Evolutionary conservation across 805 yeast genomes (phyloP).

Genomic region (Cyberlindnera mycetangii): DNA sequence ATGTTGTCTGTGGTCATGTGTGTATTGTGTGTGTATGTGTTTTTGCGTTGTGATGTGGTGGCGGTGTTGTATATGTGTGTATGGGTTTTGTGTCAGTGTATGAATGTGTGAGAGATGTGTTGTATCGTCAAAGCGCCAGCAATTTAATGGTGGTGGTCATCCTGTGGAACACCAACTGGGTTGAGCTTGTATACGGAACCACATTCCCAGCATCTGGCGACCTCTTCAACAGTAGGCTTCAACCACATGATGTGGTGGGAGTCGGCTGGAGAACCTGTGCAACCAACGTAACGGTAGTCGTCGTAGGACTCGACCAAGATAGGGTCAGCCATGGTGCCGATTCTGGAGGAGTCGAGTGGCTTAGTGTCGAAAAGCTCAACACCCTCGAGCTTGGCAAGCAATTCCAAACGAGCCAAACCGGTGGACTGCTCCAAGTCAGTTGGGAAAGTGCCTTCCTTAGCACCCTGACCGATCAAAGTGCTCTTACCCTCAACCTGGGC

Average conservation of each 20-base stretch:
- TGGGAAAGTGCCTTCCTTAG: slow-evolving; percentile 80
- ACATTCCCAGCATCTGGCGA: slow-evolving; percentile 98
- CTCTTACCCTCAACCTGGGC: slow-evolving; percentile 77
- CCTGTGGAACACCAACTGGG: slow-evolving; percentile 78
- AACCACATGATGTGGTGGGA: slow-evolving; percentile 92
- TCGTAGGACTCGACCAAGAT: slow-evolving; percentile 86
- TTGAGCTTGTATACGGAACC: slow-evolving; percentile 91
- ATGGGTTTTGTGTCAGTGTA: slow-evolving; percentile 1
- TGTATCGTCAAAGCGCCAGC: neutral
- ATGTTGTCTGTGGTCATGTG: neutral
- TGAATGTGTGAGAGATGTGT: neutral
- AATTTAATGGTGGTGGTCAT: slow-evolving; percentile 41
- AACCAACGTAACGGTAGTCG: slow-evolving; percentile 92
- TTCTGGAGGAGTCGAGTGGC: slow-evolving; percentile 84
- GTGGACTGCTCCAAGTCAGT: slow-evolving; percentile 95
- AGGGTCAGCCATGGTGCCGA: slow-evolving; percentile 89
- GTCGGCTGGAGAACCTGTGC: slow-evolving; percentile 94
- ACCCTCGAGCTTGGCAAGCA: slow-evolving; percentile 93
- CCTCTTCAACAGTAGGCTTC: slow-evolving; percentile 76
- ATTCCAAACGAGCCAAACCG: slow-evolving; percentile 95
- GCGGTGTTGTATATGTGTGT: neutral
- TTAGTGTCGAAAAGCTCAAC: slow-evolving; percentile 87
- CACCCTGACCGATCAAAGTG: slow-evolving; percentile 89
- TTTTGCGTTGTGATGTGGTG: neutral
- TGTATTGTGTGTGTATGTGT: neutral